phyloP scores from a whole-genome alignment of 23 red algal species.

The Chondrus crispus region DNA sequence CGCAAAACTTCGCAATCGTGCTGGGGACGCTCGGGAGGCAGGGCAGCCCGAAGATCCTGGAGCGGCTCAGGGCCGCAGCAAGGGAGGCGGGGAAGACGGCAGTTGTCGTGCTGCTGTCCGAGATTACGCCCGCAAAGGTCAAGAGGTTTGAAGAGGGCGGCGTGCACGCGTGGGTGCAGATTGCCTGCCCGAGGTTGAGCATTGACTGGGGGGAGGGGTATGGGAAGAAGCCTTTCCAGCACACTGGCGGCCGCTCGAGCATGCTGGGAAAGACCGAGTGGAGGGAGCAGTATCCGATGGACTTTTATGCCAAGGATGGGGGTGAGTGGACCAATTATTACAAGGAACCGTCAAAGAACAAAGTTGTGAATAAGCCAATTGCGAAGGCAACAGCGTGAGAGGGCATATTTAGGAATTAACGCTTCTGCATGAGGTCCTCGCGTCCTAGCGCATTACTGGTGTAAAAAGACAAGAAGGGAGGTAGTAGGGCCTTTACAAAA shows the following conservation, averaged over 20 bases:
- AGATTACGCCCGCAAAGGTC: conserved; percentile 87
- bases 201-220: conserved; percentile 97
- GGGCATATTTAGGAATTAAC: too few relatives aligned
- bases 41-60: conserved; percentile 78
- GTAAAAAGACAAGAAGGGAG: too few relatives aligned
- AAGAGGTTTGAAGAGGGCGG: conserved; percentile 46
- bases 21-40: conserved; percentile 96
- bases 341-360: conserved; percentile 26
- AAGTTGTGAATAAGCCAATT: too few relatives aligned
- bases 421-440: too few relatives aligned
- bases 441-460: too few relatives aligned
- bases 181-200: conserved; percentile 92
- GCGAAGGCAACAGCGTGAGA: too few relatives aligned
- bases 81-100: conserved; percentile 9
- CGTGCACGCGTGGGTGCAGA: conserved; percentile 95
- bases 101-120: conserved; percentile 76
- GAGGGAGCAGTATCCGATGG: conserved; percentile 92
- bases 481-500: too few relatives aligned
- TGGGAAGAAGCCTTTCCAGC: conserved; percentile 68
- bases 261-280: conserved; percentile 75
- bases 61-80: conserved; percentile 31
- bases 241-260: conserved; percentile 75
- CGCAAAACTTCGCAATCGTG: conserved; percentile 74
- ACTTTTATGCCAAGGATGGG: conserved; percentile 91
- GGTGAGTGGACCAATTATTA: conserved; percentile 96